Conservation (phyloP, 2,329 filamentous ascomycete species). For the Trichoderma endophyticum region DNA sequence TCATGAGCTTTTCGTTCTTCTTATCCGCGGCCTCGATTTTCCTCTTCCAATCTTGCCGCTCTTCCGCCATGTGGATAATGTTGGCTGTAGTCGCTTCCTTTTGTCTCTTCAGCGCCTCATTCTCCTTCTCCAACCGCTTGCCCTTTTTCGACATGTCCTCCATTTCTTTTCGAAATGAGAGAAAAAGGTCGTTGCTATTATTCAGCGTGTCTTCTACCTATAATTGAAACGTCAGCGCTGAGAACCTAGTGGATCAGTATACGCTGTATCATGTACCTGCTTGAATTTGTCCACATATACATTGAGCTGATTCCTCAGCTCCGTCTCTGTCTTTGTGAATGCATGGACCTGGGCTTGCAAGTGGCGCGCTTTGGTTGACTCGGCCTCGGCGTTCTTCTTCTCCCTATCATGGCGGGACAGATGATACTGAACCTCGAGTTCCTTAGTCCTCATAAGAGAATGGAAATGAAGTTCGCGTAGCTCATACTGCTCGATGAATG, state of each 20-base stretch:
- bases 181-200: constrained; percentile 95
- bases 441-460: constrained; percentile 86
- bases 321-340: constrained; percentile 92
- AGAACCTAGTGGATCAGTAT: neutral
- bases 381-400: constrained; percentile 80
- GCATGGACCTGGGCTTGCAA: constrained; percentile 89
- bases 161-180: constrained; percentile 98
- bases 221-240: constrained; percentile 24
- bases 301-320: constrained; percentile 90
- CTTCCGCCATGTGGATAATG: constrained; percentile 95
- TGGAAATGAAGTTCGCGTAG: constrained; percentile 92
- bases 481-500: constrained; percentile 95
- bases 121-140: constrained; percentile 94
- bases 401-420: constrained; percentile 86
- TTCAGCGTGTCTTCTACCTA: constrained; percentile 98
- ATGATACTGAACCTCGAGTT: constrained; percentile 91
- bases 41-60: constrained; percentile 78
- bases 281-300: constrained; percentile 99
- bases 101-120: constrained; percentile 84
- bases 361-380: constrained; percentile 75
- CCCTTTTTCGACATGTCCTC: constrained; percentile 99
- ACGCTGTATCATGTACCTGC: constrained; percentile 64
- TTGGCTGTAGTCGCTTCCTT: constrained; percentile 92
- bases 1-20: constrained; percentile 88
- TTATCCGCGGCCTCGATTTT: constrained; percentile 55